Evolutionary conservation across 345 rosid genomes (phyloP), one percentile per base, ranked within the genome.

Genomic region (Salix dunnii): DNA sequence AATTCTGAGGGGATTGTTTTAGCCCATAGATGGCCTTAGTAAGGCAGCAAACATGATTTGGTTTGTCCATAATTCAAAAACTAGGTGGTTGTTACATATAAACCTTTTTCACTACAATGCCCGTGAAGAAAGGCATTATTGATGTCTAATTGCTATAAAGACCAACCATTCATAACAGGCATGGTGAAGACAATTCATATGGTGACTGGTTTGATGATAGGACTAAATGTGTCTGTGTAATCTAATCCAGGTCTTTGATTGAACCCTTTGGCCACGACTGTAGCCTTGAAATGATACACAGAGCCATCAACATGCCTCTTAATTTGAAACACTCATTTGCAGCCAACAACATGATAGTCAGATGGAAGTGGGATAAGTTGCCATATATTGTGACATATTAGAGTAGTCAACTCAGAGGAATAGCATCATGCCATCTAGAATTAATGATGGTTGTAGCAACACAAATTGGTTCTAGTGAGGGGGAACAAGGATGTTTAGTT

Each of bases 141-240:
- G 0, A 51, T 1, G 0, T 51, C 23, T 7, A 20, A 2, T 20
- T 51, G 23, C 0, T 1, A 1, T 0, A 51, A 0, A 6, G 60
- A 20, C 60, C 60, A 51, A 0, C 10, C n/a, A 0, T 18, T 3
- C 0, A 51, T 51, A 51, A 51, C 2, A 1, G 1, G 10, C 18
- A 51, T 51, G 9, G 10, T 51, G 0, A 20, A 20, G 10, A 20
- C 1, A 18, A 0, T 4, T 2, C 0, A 1, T 1, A 51, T 18
- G 3, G 23, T 51, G 2, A 0, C 0, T 51, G 11, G 10, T 51
- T 51, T 20, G 0, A 51, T 10, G 7, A 51, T 10, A 5, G 0
- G 23, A 20, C 11, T 20, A 0, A 20, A 51, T 6, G 10, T 51
- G 0, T 51, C 60, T 51, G 6, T 18, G 23, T 1, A 51, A 51